phyloP scores from a whole-genome alignment of 2,329 filamentous ascomycete genomes.

The Lasiodiplodia gonubiensis region DNA sequence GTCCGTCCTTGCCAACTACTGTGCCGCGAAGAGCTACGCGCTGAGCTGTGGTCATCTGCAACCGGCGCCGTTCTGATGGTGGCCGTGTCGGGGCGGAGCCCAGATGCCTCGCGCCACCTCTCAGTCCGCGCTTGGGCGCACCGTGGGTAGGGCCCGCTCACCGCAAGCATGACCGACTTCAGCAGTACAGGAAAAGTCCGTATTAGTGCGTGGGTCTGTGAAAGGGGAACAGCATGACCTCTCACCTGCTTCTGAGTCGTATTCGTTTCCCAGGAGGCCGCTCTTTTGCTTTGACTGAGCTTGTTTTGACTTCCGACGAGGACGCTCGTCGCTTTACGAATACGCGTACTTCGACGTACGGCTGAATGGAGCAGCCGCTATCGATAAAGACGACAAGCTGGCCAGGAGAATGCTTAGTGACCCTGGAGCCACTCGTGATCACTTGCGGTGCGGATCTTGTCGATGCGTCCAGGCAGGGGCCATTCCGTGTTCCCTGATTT shows the following conservation, averaged over 20 bases:
- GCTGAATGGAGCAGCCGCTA: background rate
- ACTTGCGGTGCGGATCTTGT: slow-evolving; percentile 8
- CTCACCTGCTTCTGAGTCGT: slow-evolving; percentile 1
- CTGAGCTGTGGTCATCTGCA: background rate
- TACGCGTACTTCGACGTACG: background rate
- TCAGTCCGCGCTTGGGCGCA: slow-evolving; percentile 9
- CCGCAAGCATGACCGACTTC: slow-evolving; percentile 10
- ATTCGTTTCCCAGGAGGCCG: background rate
- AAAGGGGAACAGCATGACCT: background rate
- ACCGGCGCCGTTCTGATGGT: background rate
- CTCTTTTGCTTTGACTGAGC: background rate
- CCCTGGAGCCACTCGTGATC: slow-evolving; percentile 6
- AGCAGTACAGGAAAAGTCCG: background rate
- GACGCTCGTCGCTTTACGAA: background rate
- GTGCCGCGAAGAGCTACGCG: too few species aligned
- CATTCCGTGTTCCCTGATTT: background rate
- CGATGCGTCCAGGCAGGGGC: background rate
- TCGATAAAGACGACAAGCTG: background rate
- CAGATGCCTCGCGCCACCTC: slow-evolving; percentile 1
- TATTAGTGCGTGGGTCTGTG: background rate
- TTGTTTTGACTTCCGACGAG: background rate
- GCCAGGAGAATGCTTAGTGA: slow-evolving; percentile 3
- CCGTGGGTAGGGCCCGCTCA: slow-evolving; percentile 5
- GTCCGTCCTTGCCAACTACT: background rate
- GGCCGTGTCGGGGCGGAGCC: slow-evolving; percentile 10